Conservation (phyloP, 495 filamentous ascomycete species). For the Aspergillus baeticus region DNA sequence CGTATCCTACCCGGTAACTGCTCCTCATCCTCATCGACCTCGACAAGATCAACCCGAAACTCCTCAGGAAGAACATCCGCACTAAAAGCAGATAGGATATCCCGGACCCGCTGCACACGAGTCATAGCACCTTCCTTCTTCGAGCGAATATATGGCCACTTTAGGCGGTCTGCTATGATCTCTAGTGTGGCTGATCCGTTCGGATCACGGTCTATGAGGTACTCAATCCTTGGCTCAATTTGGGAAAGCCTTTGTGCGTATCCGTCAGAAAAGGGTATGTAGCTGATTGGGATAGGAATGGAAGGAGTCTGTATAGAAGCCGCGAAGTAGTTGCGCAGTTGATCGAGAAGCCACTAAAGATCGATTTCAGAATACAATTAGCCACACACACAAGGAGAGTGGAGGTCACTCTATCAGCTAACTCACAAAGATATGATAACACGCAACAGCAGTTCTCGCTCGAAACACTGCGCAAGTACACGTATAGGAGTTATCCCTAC, state of each 20-base stretch:
- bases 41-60: constrained; percentile 40
- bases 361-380: background rate
- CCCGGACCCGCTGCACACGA: constrained; percentile 41
- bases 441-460: constrained; percentile 32
- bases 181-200: constrained; percentile 29
- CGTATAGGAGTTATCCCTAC: constrained; percentile 31
- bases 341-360: constrained; percentile 45
- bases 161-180: constrained; percentile 34
- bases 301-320: constrained; percentile 23
- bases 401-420: background rate
- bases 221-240: constrained; percentile 36
- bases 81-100: constrained; percentile 52
- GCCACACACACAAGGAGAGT: background rate
- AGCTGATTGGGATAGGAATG: constrained; percentile 12
- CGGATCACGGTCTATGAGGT: no score
- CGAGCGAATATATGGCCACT: constrained; percentile 36
- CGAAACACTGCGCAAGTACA: constrained; percentile 41
- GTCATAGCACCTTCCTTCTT: constrained; percentile 34
- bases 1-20: background rate
- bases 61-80: constrained; percentile 42
- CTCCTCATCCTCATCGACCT: background rate
- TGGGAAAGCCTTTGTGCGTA: constrained; percentile 30
- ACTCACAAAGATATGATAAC: constrained; percentile 49
- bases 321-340: constrained; percentile 39
- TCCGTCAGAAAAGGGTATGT: constrained; percentile 32